Conservation (phyloP, 805 yeast species). For the Clavispora phyllophila region DNA sequence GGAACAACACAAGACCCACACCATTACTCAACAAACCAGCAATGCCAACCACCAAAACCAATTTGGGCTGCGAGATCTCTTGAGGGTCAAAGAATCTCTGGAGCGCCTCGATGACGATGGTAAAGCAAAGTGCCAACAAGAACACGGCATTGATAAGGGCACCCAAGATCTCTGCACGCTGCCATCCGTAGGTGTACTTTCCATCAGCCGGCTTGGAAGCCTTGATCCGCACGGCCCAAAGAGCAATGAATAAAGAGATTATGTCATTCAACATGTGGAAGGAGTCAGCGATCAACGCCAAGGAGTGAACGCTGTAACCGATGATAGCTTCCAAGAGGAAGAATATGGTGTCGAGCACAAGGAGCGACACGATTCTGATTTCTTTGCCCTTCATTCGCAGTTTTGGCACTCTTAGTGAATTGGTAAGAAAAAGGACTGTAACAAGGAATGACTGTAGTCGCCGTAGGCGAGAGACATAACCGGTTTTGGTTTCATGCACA, state of each 20-base stretch:
- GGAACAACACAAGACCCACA: conserved; percentile 81
- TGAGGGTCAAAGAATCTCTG: conserved; percentile 84
- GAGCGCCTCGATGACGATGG: conserved; percentile 87
- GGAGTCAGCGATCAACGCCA: conserved; percentile 93
- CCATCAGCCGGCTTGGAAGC: conserved; percentile 77
- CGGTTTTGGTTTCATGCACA: too few relatives aligned
- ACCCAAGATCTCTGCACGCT: conserved; percentile 93
- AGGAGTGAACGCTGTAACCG: conserved; percentile 88
- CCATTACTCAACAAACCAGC: conserved; percentile 81
- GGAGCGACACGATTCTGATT: conserved; percentile 62
- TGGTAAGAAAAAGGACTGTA: conserved; percentile 1
- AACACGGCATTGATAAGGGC: conserved; percentile 94
- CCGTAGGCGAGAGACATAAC: background rate
- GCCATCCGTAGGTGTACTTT: conserved; percentile 95
- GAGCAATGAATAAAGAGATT: conserved; percentile 79
- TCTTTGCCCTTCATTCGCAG: conserved; percentile 48
- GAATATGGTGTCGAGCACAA: conserved; percentile 73
- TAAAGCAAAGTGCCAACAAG: conserved; percentile 83
- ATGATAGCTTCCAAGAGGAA: conserved; percentile 80
- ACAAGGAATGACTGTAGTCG: conserved; percentile 1
- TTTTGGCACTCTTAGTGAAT: background rate
- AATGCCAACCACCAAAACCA: conserved; percentile 75
- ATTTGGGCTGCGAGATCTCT: conserved; percentile 71
- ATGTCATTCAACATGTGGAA: conserved; percentile 98
- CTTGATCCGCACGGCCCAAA: conserved; percentile 95